Percentiles rank a stretch among this genome's conserved stretches.
These are phyloP conservation scores for Cucumis hystrix DNA, from an alignment of 306 rosid genomes.

Conservation along the genomic window DNA sequence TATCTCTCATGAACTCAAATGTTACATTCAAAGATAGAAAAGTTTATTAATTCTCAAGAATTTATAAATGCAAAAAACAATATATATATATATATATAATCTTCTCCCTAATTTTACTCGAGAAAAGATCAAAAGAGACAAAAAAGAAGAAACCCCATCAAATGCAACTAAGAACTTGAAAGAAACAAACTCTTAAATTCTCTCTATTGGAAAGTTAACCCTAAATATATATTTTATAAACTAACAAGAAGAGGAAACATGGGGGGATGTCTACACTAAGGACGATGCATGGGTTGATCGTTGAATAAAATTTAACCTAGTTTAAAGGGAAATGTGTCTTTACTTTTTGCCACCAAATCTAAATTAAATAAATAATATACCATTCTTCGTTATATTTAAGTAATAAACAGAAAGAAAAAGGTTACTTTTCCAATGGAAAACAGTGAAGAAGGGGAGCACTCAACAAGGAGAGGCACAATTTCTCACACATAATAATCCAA, in stretches of 20 bases:
- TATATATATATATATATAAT: background rate
- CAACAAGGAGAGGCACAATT: background rate
- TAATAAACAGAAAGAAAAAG: too few species aligned
- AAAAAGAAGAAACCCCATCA: background rate
- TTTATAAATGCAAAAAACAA: background rate
- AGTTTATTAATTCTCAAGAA: too few species aligned
- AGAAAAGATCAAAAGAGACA: background rate
- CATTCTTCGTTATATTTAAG: background rate
- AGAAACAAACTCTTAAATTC: background rate
- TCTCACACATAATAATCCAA: background rate
- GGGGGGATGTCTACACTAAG: background rate
- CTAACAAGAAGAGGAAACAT: conserved; percentile 1
- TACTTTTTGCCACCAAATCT: background rate
- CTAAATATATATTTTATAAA: background rate
- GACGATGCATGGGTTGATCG: background rate
- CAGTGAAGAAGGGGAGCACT: background rate
- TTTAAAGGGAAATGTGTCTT: conserved; percentile 2
- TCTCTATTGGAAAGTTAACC: background rate
- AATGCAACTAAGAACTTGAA: background rate
- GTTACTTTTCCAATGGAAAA: background rate
- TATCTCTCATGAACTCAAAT: too few species aligned
- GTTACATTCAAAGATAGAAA: too few species aligned
- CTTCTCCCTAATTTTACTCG: background rate
- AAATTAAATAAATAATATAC: background rate
- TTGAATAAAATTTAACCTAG: background rate